A percentile compares a stretch with the other conserved stretches of the same genome.
Evolutionary conservation across 768 basidiomycete species (phyloP).

Genomic region (Termitomyces sp.): DNA sequence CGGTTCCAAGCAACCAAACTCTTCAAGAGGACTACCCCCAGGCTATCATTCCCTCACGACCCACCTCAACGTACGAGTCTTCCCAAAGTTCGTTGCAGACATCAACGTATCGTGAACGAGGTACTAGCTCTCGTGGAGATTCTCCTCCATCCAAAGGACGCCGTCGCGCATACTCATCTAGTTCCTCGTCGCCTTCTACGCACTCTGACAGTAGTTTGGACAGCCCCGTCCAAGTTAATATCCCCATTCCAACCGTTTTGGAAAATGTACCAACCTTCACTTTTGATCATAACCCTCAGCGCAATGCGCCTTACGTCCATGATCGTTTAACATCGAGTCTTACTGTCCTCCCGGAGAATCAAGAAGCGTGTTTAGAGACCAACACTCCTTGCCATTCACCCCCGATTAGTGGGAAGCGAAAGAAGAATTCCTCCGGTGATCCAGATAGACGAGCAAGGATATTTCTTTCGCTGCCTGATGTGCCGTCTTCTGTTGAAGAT

Average conservation of each 20-base stretch:
- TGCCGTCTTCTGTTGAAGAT: constrained; percentile 6
- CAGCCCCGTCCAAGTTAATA: constrained; percentile 20
- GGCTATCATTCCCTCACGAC: constrained; percentile 11
- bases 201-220: constrained; percentile 32
- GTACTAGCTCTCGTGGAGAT: constrained; percentile 14
- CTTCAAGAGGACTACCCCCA: constrained; percentile 12
- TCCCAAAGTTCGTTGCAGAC: background rate
- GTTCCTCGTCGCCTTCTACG: constrained; percentile 36
- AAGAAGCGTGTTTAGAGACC: constrained; percentile 27
- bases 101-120: constrained; percentile 11
- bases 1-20: constrained; percentile 20
- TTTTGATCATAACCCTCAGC: constrained; percentile 39
- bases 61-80: constrained; percentile 11
- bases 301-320: constrained; percentile 12
- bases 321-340: constrained; percentile 30
- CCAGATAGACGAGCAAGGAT: constrained; percentile 11
- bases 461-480: constrained; percentile 11
- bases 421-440: constrained; percentile 8
- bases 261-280: constrained; percentile 32
- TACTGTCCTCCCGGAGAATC: constrained; percentile 48
- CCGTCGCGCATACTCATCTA: constrained; percentile 30
- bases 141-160: constrained; percentile 18
- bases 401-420: constrained; percentile 4
- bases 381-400: constrained; percentile 2
- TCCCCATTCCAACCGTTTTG: constrained; percentile 25